Percentiles rank a stretch among this genome's conserved stretches.
Conservation (phyloP, 129 eudicot genomes). For the Centrapalus pauciflorus region DNA sequence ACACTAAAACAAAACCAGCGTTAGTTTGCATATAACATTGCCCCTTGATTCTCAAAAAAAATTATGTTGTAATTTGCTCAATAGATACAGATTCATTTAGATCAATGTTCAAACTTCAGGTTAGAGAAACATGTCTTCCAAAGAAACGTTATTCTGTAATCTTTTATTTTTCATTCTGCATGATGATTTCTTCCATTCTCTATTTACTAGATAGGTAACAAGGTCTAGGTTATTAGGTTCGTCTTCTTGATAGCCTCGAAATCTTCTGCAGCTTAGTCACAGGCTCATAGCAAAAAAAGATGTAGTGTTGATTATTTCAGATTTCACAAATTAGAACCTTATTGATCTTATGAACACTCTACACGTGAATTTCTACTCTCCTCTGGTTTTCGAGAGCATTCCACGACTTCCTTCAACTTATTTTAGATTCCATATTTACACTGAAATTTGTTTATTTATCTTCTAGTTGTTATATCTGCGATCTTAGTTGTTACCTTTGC, state of each 20-base stretch:
- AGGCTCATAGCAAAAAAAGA: neutral
- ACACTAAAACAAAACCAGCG: neutral
- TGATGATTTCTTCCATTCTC: neutral
- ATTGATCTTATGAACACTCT: neutral
- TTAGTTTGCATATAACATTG: neutral
- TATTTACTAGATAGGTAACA: too few species aligned
- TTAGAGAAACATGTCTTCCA: neutral
- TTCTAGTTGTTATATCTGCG: neutral
- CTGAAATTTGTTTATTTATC: neutral
- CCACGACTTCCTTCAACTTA: neutral
- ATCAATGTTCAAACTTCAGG: neutral
- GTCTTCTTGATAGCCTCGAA: neutral
- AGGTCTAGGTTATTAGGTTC: too few species aligned
- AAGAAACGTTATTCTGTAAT: neutral
- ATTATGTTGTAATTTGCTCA: neutral
- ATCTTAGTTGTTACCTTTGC: neutral
- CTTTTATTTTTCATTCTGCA: neutral
- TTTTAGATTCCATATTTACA: neutral
- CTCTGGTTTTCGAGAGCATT: neutral
- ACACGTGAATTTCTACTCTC: neutral
- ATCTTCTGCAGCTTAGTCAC: neutral
- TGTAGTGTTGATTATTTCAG: neutral
- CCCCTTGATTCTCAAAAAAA: neutral
- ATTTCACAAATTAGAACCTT: neutral
- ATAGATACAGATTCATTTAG: neutral